phyloP scores from a whole-genome alignment of 2,329 filamentous ascomycete genomes.

The Exophiala spinifera region DNA sequence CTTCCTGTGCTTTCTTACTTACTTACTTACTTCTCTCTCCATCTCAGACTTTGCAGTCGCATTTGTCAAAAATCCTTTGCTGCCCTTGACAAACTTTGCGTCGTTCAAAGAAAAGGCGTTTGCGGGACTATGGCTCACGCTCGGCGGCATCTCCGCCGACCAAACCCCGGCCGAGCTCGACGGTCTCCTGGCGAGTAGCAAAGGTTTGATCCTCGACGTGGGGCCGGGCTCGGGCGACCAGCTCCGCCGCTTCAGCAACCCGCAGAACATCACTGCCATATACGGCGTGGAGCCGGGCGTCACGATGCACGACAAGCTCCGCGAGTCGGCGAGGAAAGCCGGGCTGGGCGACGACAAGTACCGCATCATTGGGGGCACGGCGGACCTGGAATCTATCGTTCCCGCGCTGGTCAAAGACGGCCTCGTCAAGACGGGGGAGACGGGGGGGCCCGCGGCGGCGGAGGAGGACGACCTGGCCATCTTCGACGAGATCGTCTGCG shows the following conservation, averaged over 20 bases:
- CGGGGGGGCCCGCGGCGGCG: too few relatives aligned
- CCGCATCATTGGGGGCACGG: constrained; percentile 48
- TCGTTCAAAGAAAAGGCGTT: constrained; percentile 18
- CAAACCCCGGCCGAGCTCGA: constrained; percentile 5
- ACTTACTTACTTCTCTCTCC: not conserved
- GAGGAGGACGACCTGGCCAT: constrained; percentile 36
- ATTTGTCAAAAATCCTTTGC: constrained; percentile 15
- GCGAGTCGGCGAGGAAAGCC: constrained; percentile 34
- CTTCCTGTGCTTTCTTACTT: too few relatives aligned
- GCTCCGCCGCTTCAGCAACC: constrained; percentile 42
- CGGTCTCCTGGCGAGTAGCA: constrained; percentile 8
- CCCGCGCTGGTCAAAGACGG: constrained; percentile 44
- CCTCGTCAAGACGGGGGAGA: constrained; percentile 34
- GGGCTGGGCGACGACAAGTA: constrained; percentile 43
- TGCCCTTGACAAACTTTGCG: constrained; percentile 24
- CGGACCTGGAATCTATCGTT: constrained; percentile 46
- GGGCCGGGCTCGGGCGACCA: constrained; percentile 54
- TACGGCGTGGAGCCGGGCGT: constrained; percentile 55
- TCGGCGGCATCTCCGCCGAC: constrained; percentile 10
- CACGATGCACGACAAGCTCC: constrained; percentile 46
- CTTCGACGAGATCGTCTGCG: constrained; percentile 54
- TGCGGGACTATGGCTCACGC: constrained; percentile 12
- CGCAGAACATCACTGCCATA: constrained; percentile 43
- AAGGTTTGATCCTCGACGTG: constrained; percentile 46
- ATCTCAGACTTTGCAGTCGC: constrained; percentile 17